Percentiles rank a stretch among this genome's conserved stretches.
phyloP scores from a whole-genome alignment of 2,329 filamentous ascomycete genomes.

The Phialophora verrucosa region DNA sequence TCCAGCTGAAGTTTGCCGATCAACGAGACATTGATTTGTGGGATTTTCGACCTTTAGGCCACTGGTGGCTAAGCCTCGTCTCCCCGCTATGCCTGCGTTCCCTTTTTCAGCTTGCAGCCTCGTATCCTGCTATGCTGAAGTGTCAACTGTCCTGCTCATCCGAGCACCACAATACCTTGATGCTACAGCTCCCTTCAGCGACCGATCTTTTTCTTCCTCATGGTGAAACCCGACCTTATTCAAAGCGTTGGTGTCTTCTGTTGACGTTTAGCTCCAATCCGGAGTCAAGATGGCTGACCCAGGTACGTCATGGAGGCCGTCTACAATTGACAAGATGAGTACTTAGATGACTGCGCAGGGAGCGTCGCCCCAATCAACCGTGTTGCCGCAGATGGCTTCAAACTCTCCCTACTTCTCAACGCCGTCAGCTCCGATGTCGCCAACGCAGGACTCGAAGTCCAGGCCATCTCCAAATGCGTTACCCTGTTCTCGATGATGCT shows the following conservation, averaged over 20 bases:
- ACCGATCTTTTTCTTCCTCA: neutral
- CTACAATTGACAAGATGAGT: neutral
- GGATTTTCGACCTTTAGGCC: neutral
- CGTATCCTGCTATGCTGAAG: neutral
- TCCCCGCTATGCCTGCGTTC: neutral
- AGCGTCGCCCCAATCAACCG: conserved; percentile 40
- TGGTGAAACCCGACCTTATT: neutral
- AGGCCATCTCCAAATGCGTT: conserved; percentile 50
- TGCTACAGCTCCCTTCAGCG: neutral
- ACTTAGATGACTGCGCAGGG: conserved; percentile 28
- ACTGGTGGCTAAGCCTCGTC: neutral
- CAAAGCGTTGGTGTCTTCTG: neutral
- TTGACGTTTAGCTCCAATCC: neutral
- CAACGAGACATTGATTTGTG: conserved; percentile 3
- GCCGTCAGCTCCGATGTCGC: conserved; percentile 51
- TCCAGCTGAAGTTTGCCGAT: conserved; percentile 5
- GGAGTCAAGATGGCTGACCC: conserved; percentile 28
- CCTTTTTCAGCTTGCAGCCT: conserved; percentile 1
- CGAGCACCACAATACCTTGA: neutral
- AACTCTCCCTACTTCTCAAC: conserved; percentile 51
- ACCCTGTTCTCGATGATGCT: conserved; percentile 49
- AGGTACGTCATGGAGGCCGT: conserved; percentile 24
- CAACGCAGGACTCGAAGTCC: conserved; percentile 48
- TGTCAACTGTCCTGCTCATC: neutral
- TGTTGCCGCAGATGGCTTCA: conserved; percentile 46